A percentile compares a stretch with the other conserved stretches of the same genome.
These are phyloP conservation scores for Emergomyces pasteurianus DNA, from an alignment of 2,329 filamentous ascomycete genomes.

Conservation along the genomic window DNA sequence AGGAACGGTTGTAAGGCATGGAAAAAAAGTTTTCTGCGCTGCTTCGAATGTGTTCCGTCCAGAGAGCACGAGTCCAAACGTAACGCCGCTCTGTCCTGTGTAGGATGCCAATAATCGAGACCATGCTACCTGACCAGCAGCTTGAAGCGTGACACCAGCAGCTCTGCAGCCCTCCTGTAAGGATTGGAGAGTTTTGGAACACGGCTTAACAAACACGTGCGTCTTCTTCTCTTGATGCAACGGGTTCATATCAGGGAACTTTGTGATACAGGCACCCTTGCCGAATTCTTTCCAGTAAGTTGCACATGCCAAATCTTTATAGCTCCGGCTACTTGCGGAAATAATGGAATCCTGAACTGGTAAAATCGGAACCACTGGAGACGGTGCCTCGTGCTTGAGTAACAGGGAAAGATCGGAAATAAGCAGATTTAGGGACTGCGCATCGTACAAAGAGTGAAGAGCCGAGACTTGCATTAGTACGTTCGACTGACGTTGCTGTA, in stretches of 20 bases:
- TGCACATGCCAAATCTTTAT: constrained; percentile 21
- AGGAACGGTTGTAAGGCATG: constrained; percentile 73
- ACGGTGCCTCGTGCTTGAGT: constrained; percentile 22
- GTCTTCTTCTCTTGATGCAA: constrained; percentile 28
- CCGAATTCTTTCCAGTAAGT: constrained; percentile 54
- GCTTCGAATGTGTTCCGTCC: constrained; percentile 51
- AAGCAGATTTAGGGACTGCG: constrained; percentile 56
- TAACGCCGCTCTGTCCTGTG: constrained; percentile 58
- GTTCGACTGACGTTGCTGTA: constrained; percentile 28
- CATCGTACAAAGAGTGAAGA: constrained; percentile 81
- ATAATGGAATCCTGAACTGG: constrained; percentile 36
- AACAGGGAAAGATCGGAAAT: constrained; percentile 45
- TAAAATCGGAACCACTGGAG: constrained; percentile 25
- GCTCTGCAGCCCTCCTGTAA: constrained; percentile 47
- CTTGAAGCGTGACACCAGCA: constrained; percentile 61
- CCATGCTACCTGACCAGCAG: constrained; percentile 68
- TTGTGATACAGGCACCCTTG: constrained; percentile 45
- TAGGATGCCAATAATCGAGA: constrained; percentile 62
- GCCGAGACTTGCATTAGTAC: constrained; percentile 41
- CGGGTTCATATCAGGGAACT: constrained; percentile 67
- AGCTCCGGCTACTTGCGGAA: constrained; percentile 16
- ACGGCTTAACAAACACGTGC: constrained; percentile 26
- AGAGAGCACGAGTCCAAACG: constrained; percentile 71
- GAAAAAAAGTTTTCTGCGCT: constrained; percentile 53
- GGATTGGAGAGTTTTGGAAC: constrained; percentile 28